phyloP scores from a whole-genome alignment of 140 eudicot species.

The Erigeron philadelphicus region DNA sequence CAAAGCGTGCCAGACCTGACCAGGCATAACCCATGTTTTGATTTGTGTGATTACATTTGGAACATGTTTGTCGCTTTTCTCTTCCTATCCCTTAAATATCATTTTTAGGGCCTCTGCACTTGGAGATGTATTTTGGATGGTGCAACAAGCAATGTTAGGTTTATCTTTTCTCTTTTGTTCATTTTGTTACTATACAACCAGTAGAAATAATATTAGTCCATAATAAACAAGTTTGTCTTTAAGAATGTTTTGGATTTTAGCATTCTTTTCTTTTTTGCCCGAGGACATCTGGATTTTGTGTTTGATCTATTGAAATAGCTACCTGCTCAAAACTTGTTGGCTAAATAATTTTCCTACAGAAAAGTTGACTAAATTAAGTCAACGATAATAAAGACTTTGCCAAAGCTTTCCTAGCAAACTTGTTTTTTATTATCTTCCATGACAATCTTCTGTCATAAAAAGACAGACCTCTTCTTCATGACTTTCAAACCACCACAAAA shows the following conservation, averaged over 20 bases:
- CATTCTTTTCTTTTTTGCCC: too few species aligned
- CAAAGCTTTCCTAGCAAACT: too few species aligned
- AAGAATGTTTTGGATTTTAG: conserved; percentile 5
- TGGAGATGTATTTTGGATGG: conserved; percentile 35
- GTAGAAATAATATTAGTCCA: conserved; percentile 22
- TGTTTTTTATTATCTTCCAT: too few species aligned
- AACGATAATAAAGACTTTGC: too few species aligned
- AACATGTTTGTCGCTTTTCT: conserved; percentile 20
- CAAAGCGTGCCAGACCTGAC: conserved; percentile 44
- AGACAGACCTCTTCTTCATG: too few species aligned
- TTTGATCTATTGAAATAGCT: too few species aligned
- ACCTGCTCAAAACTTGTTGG: too few species aligned
- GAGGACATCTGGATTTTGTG: too few species aligned
- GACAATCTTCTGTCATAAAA: too few species aligned
- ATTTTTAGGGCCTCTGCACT: conserved; percentile 25
- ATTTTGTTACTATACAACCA: conserved; percentile 1
- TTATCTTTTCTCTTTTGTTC: neutral
- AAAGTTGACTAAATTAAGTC: too few species aligned
- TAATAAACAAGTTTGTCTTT: conserved; percentile 24
- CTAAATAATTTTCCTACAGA: too few species aligned
- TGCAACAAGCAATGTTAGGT: conserved; percentile 28
- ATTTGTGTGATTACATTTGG: conserved; percentile 24
- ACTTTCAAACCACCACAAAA: neutral
- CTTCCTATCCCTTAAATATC: conserved; percentile 24
- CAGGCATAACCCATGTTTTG: conserved; percentile 26